phyloP scores from a whole-genome alignment of 73 alveolate genomes.

The Paramecium pentaurelia region DNA sequence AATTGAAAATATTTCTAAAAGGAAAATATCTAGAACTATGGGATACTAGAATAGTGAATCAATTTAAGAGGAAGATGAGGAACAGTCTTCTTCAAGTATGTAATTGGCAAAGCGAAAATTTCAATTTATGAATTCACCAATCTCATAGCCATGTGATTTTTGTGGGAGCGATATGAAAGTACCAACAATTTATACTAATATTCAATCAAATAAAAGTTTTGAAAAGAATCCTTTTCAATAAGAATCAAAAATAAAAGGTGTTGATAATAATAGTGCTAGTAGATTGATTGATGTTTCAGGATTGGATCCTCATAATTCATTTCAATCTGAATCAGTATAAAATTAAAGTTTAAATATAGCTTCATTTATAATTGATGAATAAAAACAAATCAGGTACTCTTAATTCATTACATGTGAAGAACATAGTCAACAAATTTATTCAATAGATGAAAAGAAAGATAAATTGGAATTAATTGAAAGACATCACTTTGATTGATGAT shows the following conservation, averaged over 20 bases:
- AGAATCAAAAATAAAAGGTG: neutral
- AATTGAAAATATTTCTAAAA: neutral
- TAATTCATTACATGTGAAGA: neutral
- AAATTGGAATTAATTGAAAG: neutral
- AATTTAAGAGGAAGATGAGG: slow-evolving; percentile 39
- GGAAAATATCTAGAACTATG: neutral
- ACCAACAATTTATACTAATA: slow-evolving; percentile 21
- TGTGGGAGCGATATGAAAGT: slow-evolving; percentile 38
- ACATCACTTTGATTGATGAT: neutral
- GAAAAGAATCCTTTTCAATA: neutral
- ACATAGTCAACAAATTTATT: neutral
- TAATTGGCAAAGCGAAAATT: neutral
- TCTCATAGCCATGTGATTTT: neutral
- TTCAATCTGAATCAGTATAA: neutral
- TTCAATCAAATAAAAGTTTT: neutral
- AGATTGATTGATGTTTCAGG: neutral
- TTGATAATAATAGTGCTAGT: neutral
- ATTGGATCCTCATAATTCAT: neutral
- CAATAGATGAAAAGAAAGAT: neutral
- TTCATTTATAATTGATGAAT: neutral
- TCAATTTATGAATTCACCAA: neutral
- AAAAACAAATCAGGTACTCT: neutral
- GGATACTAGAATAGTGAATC: slow-evolving; percentile 25
- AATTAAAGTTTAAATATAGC: neutral
- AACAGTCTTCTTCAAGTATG: neutral